phyloP scores from a whole-genome alignment of 306 rosid species.

The Potentilla sterilis region DNA sequence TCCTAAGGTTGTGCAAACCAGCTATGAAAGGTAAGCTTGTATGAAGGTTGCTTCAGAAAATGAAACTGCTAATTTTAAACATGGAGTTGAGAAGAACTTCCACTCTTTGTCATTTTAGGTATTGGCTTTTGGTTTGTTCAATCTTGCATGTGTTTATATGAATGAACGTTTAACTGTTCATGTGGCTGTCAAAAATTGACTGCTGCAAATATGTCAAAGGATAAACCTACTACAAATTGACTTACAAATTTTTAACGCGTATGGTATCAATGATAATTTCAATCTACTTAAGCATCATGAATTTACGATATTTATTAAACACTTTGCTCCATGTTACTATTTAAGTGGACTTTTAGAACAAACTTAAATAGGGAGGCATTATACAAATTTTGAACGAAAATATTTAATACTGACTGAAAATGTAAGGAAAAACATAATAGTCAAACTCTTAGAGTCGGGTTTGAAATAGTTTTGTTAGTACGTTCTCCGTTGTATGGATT shows the following conservation, averaged over 20 bases:
- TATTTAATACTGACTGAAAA: too few species aligned
- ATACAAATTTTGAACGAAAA: too few species aligned
- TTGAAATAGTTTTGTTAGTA: too few species aligned
- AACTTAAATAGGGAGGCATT: too few species aligned
- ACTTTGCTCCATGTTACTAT: too few species aligned
- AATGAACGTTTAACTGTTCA: background rate
- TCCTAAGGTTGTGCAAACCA: constrained; percentile 8
- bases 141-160: background rate
- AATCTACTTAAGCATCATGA: background rate
- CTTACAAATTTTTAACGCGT: background rate
- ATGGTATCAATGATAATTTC: background rate
- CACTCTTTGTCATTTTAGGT: background rate
- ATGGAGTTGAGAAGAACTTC: background rate
- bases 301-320: too few species aligned
- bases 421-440: background rate
- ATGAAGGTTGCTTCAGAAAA: constrained; percentile 6
- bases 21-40: background rate
- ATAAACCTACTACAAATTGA: background rate
- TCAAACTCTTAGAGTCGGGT: background rate
- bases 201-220: background rate
- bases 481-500: too few species aligned
- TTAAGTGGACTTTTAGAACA: too few species aligned
- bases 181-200: constrained; percentile 5
- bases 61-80: background rate
- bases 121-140: background rate